These are phyloP conservation scores for Malus hybrid DNA, from an alignment of 331 rosid species.

Conservation along the genomic window DNA sequence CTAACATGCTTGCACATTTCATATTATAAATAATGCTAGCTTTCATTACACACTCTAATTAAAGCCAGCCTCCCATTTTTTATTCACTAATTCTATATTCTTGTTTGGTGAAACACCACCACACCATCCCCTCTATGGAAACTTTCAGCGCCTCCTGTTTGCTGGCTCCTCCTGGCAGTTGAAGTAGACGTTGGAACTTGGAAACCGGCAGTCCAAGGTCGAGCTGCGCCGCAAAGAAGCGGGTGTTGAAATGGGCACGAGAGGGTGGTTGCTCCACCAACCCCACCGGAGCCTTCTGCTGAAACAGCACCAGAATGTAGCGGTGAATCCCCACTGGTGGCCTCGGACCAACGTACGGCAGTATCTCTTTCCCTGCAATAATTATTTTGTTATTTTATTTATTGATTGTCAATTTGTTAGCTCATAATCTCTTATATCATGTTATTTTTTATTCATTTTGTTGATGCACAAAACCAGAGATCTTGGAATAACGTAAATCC, in stretches of 20 bases:
- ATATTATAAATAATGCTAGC: neutral
- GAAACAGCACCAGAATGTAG: slow-evolving; percentile 54
- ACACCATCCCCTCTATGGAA: too few species aligned
- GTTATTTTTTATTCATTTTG: neutral
- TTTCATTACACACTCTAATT: neutral
- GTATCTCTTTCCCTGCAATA: slow-evolving; percentile 59
- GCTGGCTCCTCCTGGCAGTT: slow-evolving; percentile 84
- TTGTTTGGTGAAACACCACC: too few species aligned
- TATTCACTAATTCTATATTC: too few species aligned
- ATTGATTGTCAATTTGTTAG: too few species aligned
- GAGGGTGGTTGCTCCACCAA: slow-evolving; percentile 49
- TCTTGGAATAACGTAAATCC: too few species aligned
- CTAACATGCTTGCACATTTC: neutral
- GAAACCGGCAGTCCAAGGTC: slow-evolving; percentile 71
- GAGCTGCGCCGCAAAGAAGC: slow-evolving; percentile 49
- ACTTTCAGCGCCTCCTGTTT: slow-evolving; percentile 35
- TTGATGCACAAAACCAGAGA: too few species aligned
- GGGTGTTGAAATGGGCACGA: slow-evolving; percentile 68
- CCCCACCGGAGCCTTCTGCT: slow-evolving; percentile 49
- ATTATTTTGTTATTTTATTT: neutral
- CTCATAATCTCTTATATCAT: neutral
- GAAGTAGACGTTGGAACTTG: slow-evolving; percentile 77
- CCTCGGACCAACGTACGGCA: slow-evolving; percentile 57
- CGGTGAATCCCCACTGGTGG: slow-evolving; percentile 91
- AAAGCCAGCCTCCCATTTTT: neutral